A percentile compares a stretch with the other conserved stretches of the same genome.
Conservation (phyloP, 2,329 filamentous ascomycete genomes). For the Magnaporthiopsis rhizophila region DNA sequence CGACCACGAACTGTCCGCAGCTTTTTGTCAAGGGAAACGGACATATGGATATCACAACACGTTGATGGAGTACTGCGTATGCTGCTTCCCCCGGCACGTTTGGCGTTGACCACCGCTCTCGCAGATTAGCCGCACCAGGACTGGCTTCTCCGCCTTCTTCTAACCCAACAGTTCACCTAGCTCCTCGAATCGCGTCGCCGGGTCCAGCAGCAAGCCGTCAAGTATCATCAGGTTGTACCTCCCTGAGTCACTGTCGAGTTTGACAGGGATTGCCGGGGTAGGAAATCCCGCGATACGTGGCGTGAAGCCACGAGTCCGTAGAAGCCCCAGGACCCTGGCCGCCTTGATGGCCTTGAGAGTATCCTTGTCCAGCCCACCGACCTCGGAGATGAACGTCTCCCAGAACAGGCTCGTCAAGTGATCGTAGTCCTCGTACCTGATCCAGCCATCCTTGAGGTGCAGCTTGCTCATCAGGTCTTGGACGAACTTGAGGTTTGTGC, state of each 20-base stretch:
- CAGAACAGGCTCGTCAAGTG: not conserved
- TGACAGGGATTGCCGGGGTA: not conserved
- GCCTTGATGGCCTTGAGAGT: not conserved
- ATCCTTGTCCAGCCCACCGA: not conserved
- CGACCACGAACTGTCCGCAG: no score
- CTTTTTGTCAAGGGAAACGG: no score
- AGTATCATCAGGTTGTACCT: not conserved
- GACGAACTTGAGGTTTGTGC: not conserved
- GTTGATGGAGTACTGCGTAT: no score
- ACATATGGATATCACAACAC: no score
- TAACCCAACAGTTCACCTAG: not conserved
- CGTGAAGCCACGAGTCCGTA: not conserved
- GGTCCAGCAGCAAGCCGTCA: not conserved
- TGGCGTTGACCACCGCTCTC: no score
- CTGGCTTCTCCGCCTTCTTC: no score
- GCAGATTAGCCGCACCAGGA: no score
- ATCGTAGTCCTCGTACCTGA: not conserved
- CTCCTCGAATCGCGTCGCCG: not conserved
- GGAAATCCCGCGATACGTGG: no score
- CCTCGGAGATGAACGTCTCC: not conserved
- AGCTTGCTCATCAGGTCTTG: not conserved
- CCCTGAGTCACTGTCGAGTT: not conserved
- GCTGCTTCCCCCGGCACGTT: no score
- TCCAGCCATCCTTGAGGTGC: not conserved
- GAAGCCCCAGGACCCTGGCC: not conserved